Evolutionary conservation across 73 alveolate species (phyloP).

Genomic region (Symbiodinium pilosum): DNA sequence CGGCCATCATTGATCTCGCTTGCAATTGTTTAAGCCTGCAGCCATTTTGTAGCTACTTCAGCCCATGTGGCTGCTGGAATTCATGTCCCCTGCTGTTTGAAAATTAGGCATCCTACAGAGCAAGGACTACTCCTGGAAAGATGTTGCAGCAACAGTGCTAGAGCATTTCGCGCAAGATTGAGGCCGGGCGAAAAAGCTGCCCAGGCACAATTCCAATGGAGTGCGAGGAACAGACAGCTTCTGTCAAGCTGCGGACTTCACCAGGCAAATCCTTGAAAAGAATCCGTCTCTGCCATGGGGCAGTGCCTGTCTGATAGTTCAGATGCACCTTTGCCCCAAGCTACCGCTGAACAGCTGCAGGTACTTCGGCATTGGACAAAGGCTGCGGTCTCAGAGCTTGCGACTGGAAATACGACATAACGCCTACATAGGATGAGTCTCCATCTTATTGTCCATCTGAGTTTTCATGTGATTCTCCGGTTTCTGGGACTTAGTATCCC

Average conservation of each 20-base stretch:
- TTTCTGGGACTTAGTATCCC: not conserved
- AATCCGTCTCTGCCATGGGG: not conserved
- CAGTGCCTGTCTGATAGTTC: too few relatives aligned
- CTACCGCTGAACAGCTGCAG: not conserved
- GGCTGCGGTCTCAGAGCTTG: not conserved
- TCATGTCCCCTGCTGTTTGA: not conserved
- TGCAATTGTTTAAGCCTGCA: too few relatives aligned
- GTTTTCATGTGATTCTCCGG: not conserved
- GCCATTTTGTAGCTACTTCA: too few relatives aligned
- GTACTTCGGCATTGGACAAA: not conserved
- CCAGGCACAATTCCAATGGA: not conserved
- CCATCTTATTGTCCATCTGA: not conserved
- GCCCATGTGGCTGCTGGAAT: too few relatives aligned
- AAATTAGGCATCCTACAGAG: not conserved
- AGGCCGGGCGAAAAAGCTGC: not conserved
- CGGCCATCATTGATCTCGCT: too few relatives aligned
- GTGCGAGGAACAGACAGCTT: conserved; percentile 14
- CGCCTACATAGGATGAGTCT: not conserved
- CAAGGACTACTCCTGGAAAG: not conserved
- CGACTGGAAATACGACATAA: not conserved
- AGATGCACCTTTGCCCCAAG: not conserved
- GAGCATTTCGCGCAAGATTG: not conserved
- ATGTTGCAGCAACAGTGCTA: not conserved
- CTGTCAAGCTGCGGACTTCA: not conserved
- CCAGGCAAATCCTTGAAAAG: not conserved